phyloP scores from a whole-genome alignment of 2,329 filamentous ascomycete species.

The Fusarium bactridioides region DNA sequence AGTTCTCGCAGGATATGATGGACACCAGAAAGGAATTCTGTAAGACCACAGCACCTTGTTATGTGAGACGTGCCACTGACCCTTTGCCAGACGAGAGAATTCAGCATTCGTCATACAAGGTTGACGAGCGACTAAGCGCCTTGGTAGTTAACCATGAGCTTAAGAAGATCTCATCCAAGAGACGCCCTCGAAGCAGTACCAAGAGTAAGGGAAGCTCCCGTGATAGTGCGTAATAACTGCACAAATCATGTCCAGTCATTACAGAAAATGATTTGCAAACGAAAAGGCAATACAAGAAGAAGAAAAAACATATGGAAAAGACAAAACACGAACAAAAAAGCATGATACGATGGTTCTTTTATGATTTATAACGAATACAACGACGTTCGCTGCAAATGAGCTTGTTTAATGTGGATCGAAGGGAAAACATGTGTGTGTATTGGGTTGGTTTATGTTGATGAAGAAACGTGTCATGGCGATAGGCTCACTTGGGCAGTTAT shows the following conservation, averaged over 20 bases:
- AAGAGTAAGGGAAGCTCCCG: slow-evolving; percentile 42
- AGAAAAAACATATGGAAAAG: slow-evolving; percentile 10
- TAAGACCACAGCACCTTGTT: slow-evolving; percentile 35
- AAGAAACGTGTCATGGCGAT: slow-evolving; percentile 32
- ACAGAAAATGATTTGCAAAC: slow-evolving; percentile 16
- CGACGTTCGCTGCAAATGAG: slow-evolving; percentile 23
- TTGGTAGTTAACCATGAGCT: slow-evolving; percentile 51
- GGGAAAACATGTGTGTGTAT: slow-evolving; percentile 16
- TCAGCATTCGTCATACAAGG: slow-evolving; percentile 44
- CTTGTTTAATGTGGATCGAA: slow-evolving; percentile 9
- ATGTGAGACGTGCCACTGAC: slow-evolving; percentile 25
- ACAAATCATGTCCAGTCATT: slow-evolving; percentile 28
- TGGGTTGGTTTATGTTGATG: slow-evolving; percentile 23
- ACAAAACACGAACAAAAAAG: slow-evolving; percentile 17
- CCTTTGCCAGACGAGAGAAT: slow-evolving; percentile 42
- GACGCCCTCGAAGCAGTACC: slow-evolving; percentile 36
- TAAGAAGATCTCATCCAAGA: slow-evolving; percentile 50
- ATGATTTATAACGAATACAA: slow-evolving; percentile 31
- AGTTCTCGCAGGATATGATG: slow-evolving; percentile 45
- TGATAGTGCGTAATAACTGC: slow-evolving; percentile 32
- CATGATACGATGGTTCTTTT: slow-evolving; percentile 8
- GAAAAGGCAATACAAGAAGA: slow-evolving; percentile 16
- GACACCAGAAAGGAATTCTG: slow-evolving; percentile 48
- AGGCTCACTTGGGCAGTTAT: slow-evolving; percentile 43
- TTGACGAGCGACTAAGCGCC: slow-evolving; percentile 46